phyloP scores from a whole-genome alignment of 2,329 filamentous ascomycete genomes.

The Fusarium tjaetaba region DNA sequence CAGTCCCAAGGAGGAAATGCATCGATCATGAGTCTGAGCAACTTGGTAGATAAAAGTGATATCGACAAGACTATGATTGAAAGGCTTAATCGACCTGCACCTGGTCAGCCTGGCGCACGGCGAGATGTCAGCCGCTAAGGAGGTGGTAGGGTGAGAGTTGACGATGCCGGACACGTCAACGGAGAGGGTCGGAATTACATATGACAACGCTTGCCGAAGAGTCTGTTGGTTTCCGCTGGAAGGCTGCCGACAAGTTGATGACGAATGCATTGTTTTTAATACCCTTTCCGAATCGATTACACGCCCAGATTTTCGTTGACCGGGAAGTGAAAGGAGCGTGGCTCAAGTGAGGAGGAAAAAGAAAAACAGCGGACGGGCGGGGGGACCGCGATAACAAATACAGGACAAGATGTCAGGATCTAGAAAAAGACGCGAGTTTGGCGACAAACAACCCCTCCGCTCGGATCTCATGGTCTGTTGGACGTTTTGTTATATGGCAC shows the following conservation, averaged over 20 bases:
- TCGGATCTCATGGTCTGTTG: conserved; percentile 28
- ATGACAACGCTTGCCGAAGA: conserved; percentile 30
- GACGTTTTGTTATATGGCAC: conserved; percentile 16
- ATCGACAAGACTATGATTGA: conserved; percentile 67
- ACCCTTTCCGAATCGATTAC: conserved; percentile 25
- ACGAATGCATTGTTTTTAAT: conserved; percentile 34
- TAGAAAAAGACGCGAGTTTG: conserved; percentile 46
- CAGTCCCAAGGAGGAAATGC: conserved; percentile 39
- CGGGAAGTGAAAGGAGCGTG: conserved; percentile 34
- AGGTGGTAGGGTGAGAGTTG: conserved; percentile 26
- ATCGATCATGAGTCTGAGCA: conserved; percentile 65
- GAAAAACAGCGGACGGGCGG: conserved; percentile 23
- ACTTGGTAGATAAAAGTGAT: conserved; percentile 62
- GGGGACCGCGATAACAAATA: conserved; percentile 33
- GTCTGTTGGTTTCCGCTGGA: conserved; percentile 26
- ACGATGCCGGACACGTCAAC: conserved; percentile 44
- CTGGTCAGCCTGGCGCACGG: conserved; percentile 26
- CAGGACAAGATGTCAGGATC: conserved; percentile 35
- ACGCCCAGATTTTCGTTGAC: conserved; percentile 28
- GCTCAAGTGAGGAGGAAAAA: conserved; percentile 8
- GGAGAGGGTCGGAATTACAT: conserved; percentile 23
- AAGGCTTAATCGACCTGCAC: conserved; percentile 55
- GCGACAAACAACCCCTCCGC: conserved; percentile 44
- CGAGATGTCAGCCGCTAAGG: conserved; percentile 37
- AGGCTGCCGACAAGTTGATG: conserved; percentile 31